Conservation (phyloP, 169 alveolate species). For the Babesia ovata region DNA sequence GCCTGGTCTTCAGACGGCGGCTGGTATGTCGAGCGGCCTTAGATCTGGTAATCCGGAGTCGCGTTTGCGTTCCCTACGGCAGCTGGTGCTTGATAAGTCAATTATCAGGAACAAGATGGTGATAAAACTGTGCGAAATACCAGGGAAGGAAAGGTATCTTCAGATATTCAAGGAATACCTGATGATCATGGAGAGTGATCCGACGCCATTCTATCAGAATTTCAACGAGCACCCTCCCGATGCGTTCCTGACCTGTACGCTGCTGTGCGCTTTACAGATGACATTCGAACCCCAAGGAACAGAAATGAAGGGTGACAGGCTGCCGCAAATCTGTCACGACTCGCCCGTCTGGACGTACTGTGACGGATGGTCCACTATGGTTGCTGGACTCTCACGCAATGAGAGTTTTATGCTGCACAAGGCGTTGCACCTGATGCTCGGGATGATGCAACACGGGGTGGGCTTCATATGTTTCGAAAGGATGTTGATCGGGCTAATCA, state of each 20-base stretch:
- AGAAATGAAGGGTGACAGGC: conserved; percentile 31
- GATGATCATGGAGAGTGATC: conserved; percentile 41
- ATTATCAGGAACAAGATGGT: conserved; percentile 47
- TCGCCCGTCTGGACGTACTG: conserved; percentile 39
- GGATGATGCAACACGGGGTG: conserved; percentile 46
- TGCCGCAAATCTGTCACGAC: conserved; percentile 50
- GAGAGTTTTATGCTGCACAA: conserved; percentile 65
- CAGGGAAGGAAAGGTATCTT: conserved; percentile 42
- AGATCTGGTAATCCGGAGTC: background rate
- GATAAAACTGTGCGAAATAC: conserved; percentile 30
- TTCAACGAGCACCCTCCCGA: conserved; percentile 67
- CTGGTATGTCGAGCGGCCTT: background rate
- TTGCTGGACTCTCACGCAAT: conserved; percentile 33
- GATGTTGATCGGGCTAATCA: conserved; percentile 35
- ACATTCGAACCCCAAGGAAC: conserved; percentile 49
- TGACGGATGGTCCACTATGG: conserved; percentile 55
- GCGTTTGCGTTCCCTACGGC: conserved; percentile 35
- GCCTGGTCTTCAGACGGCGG: background rate
- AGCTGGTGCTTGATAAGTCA: conserved; percentile 24
- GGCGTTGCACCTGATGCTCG: conserved; percentile 56
- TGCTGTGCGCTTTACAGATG: conserved; percentile 45
- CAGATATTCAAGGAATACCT: conserved; percentile 48
- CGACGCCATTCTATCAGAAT: conserved; percentile 34
- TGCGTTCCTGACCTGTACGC: conserved; percentile 53
- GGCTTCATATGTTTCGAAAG: conserved; percentile 46